A percentile compares a stretch with the other conserved stretches of the same genome.
Evolutionary conservation across 78 protist species (phyloP).

Genomic region (Tieghemostelium lacteum): DNA sequence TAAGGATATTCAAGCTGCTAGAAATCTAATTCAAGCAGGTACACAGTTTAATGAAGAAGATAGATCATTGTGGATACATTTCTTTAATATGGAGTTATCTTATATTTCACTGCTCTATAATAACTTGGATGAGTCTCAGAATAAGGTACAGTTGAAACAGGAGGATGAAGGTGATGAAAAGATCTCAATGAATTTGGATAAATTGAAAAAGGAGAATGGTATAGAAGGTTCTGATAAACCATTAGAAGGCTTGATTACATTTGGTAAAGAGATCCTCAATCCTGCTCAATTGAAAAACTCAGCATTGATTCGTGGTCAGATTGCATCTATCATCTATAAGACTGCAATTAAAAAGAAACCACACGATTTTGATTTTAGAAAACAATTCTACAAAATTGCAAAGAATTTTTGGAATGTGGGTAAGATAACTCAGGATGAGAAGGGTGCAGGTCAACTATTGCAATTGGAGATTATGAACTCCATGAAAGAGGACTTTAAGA

Average conservation of each 20-base stretch:
- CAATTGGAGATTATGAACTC: conserved; percentile 18
- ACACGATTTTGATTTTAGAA: conserved; percentile 66
- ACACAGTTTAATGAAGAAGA: conserved; percentile 28
- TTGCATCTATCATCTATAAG: conserved; percentile 48
- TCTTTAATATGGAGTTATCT: conserved; percentile 36
- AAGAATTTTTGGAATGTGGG: conserved; percentile 15
- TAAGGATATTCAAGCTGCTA: conserved; percentile 23
- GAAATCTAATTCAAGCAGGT: conserved; percentile 64
- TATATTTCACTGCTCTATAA: conserved; percentile 27
- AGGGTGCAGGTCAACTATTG: conserved; percentile 26
- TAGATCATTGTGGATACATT: conserved; percentile 43
- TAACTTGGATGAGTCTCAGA: not conserved
- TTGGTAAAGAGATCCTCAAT: conserved; percentile 49
- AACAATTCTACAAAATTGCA: conserved; percentile 47
- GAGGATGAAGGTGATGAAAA: not conserved
- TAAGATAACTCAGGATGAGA: not conserved
- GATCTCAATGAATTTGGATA: not conserved
- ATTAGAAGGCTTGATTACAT: conserved; percentile 39
- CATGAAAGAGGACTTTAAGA: conserved; percentile 19
- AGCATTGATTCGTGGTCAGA: conserved; percentile 23
- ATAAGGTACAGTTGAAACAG: not conserved
- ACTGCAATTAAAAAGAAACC: conserved; percentile 12
- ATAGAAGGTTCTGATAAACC: not conserved
- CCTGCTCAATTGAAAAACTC: conserved; percentile 12
- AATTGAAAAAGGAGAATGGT: not conserved